Conservation (phyloP, 2,329 filamentous ascomycete species). For the Ascosphaera aggregata region DNA sequence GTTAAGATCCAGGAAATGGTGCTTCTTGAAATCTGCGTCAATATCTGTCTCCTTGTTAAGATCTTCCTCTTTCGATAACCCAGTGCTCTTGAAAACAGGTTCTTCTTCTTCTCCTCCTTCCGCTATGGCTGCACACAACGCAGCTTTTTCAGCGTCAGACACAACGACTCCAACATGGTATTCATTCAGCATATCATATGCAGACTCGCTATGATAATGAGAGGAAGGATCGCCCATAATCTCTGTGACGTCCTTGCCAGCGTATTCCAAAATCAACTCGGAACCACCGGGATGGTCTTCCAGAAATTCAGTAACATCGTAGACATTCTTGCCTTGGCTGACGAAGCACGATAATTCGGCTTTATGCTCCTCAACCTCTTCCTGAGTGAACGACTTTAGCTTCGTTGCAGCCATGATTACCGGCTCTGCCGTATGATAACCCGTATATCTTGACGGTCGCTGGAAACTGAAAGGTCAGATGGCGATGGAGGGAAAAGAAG, state of each 20-base stretch:
- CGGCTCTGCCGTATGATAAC: neutral
- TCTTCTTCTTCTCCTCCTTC: constrained; percentile 10
- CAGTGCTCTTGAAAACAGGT: constrained; percentile 35
- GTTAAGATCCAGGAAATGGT: constrained; percentile 86
- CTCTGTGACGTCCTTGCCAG: constrained; percentile 58
- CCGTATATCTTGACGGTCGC: neutral
- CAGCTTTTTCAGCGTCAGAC: constrained; percentile 30
- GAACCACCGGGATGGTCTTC: constrained; percentile 77
- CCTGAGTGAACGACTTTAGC: constrained; percentile 58
- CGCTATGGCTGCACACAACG: neutral
- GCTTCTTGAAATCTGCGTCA: constrained; percentile 51
- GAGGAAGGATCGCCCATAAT: constrained; percentile 68
- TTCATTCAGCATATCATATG: constrained; percentile 90
- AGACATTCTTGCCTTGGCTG: constrained; percentile 71
- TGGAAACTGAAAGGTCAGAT: neutral
- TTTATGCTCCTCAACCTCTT: constrained; percentile 65
- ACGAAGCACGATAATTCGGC: constrained; percentile 74
- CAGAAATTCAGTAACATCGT: constrained; percentile 81
- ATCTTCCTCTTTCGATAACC: constrained; percentile 76
- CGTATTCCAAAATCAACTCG: constrained; percentile 74
- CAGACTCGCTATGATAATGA: constrained; percentile 69
- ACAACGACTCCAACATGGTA: constrained; percentile 60
- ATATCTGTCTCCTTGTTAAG: constrained; percentile 66
- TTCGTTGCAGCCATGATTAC: constrained; percentile 49
- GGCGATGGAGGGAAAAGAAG: neutral